Conservation (phyloP, 2,329 filamentous ascomycete species). For the Exophiala sp. region DNA sequence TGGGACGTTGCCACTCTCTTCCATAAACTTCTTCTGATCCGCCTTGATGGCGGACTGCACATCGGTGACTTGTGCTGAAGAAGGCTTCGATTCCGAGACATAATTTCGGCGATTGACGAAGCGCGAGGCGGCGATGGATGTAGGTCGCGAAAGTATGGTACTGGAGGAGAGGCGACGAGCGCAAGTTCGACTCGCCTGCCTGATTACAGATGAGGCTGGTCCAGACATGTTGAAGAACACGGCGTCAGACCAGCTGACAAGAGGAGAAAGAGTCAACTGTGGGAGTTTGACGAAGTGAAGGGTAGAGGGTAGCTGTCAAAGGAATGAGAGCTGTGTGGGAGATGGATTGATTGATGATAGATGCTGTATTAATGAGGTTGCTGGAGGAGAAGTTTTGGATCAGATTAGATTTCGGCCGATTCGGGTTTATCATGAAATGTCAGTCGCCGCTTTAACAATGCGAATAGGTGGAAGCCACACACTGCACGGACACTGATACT, state of each 20-base stretch:
- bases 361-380: no score
- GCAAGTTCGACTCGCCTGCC: conserved; percentile 63
- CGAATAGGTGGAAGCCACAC: not conserved
- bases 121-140: conserved; percentile 38
- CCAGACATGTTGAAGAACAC: conserved; percentile 53
- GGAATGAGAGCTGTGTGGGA: no score
- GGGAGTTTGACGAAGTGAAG: not conserved
- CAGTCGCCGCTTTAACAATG: not conserved
- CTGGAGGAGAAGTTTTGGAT: not conserved
- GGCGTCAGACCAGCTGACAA: conserved; percentile 19
- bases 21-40: conserved; percentile 72
- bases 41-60: conserved; percentile 78
- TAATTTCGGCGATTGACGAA: conserved; percentile 55
- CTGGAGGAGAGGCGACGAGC: conserved; percentile 46
- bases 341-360: no score
- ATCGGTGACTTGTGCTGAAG: conserved; percentile 67
- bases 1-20: conserved; percentile 51
- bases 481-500: no score
- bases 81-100: conserved; percentile 75
- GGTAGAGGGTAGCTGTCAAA: no score
- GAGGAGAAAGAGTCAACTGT: not conserved
- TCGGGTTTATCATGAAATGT: not conserved
- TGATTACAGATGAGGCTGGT: conserved; percentile 62
- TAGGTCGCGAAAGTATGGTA: conserved; percentile 32
- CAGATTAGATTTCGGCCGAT: conserved; percentile 13